phyloP scores from a whole-genome alignment of 441 rosid genomes.

The Mallotus repandus region DNA sequence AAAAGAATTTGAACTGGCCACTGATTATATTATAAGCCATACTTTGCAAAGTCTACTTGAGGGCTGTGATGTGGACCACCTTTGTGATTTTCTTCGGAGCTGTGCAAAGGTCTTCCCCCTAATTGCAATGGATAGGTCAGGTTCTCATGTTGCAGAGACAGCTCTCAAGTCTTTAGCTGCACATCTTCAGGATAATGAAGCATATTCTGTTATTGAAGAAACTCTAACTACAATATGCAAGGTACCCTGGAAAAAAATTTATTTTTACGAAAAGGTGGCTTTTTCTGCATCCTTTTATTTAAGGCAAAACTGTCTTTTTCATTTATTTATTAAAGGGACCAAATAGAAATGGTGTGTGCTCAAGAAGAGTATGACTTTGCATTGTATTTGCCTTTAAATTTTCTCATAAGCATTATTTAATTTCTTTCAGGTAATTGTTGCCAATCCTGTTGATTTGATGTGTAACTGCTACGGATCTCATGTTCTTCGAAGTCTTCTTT shows the following conservation, averaged over 20 bases:
- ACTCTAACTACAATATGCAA: constrained; percentile 65
- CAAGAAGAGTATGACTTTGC: not conserved
- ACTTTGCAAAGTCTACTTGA: constrained; percentile 79
- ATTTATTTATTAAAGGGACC: not conserved
- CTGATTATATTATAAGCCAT: constrained; percentile 88
- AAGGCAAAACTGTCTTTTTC: no score
- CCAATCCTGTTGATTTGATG: constrained; percentile 60
- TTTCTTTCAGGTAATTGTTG: constrained; percentile 56
- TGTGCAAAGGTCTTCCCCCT: constrained; percentile 63
- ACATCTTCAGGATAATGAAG: constrained; percentile 69
- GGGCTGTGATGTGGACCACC: constrained; percentile 78
- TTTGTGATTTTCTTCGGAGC: constrained; percentile 69
- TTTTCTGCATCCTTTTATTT: not conserved
- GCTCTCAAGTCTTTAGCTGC: constrained; percentile 76
- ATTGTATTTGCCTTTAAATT: not conserved
- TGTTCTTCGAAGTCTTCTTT: constrained; percentile 83
- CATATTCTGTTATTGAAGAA: constrained; percentile 61
- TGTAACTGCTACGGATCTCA: constrained; percentile 85
- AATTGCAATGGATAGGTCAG: constrained; percentile 88
- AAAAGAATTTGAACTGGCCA: constrained; percentile 82
- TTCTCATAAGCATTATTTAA: not conserved
- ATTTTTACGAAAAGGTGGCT: not conserved
- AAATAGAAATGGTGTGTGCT: not conserved
- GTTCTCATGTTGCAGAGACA: constrained; percentile 93
- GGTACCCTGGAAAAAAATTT: constrained; percentile 41